Conservation (phyloP, 257 asterid species). For the Echium plantagineum region DNA sequence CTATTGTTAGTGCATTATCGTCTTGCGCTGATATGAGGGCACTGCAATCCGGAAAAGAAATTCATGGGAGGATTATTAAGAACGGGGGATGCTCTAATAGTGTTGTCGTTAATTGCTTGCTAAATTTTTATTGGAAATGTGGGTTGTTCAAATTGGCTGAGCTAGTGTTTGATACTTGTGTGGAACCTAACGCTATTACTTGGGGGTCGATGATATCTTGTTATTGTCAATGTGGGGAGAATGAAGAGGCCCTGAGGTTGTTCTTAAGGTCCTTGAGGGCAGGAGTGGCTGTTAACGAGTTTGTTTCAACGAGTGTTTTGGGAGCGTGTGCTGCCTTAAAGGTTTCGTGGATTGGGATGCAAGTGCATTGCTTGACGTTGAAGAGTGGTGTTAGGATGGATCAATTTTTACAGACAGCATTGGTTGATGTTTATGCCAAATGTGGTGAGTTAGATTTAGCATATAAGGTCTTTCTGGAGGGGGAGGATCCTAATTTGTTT, state of each 20-base stretch:
- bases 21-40: slow-evolving; percentile 44
- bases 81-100: slow-evolving; percentile 27
- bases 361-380: slow-evolving; percentile 43
- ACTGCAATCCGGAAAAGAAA: slow-evolving; percentile 45
- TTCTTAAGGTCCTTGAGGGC: slow-evolving; percentile 37
- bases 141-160: slow-evolving; percentile 46
- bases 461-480: slow-evolving; percentile 36
- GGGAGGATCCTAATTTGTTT: slow-evolving; percentile 33
- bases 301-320: slow-evolving; percentile 39
- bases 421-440: slow-evolving; percentile 64
- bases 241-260: slow-evolving; percentile 42
- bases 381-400: slow-evolving; percentile 46
- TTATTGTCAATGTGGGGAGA: slow-evolving; percentile 42
- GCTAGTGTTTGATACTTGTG: slow-evolving; percentile 39
- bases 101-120: slow-evolving; percentile 44
- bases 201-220: slow-evolving; percentile 60
- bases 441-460: slow-evolving; percentile 54
- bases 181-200: slow-evolving; percentile 41
- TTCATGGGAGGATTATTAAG: slow-evolving; percentile 53
- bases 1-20: slow-evolving; percentile 51
- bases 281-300: slow-evolving; percentile 56
- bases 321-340: slow-evolving; percentile 53
- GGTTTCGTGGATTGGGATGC: slow-evolving; percentile 42
- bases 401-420: slow-evolving; percentile 44
- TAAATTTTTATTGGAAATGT: slow-evolving; percentile 73